These are phyloP conservation scores for Coniochaeta sp. DNA, from an alignment of 2,329 filamentous ascomycete species.

Conservation along the genomic window DNA sequence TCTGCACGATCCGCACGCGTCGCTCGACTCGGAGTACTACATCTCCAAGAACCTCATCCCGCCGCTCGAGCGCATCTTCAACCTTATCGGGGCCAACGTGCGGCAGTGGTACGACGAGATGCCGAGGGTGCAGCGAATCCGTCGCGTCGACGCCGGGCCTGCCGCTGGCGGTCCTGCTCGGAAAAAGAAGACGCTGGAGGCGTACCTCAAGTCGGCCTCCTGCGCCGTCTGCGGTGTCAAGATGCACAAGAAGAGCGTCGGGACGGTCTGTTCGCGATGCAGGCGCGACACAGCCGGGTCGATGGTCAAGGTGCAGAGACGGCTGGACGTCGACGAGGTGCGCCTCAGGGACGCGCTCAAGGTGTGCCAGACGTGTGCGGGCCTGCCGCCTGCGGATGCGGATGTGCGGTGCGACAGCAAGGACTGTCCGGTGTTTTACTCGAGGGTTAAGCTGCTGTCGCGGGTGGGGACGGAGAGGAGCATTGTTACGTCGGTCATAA, in stretches of 20 bases:
- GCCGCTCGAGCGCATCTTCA: constrained; percentile 92
- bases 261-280: constrained; percentile 53
- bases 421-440: constrained; percentile 91
- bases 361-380: constrained; percentile 76
- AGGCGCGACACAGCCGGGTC: constrained; percentile 47
- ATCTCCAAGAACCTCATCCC: constrained; percentile 94
- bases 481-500: constrained; percentile 25
- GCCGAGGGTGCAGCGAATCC: constrained; percentile 79
- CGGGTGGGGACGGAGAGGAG: constrained; percentile 33
- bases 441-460: constrained; percentile 55
- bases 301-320: constrained; percentile 54
- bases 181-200: constrained; percentile 75
- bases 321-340: constrained; percentile 56
- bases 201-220: constrained; percentile 76
- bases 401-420: constrained; percentile 81
- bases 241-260: constrained; percentile 19
- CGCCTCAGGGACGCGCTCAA: constrained; percentile 56
- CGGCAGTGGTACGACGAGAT: constrained; percentile 92
- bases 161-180: constrained; percentile 3
- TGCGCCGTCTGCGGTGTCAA: constrained; percentile 71
- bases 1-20: constrained; percentile 66
- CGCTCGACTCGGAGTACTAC: constrained; percentile 93
- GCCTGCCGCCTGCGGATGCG: constrained; percentile 58
- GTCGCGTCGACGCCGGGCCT: constrained; percentile 42
- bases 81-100: constrained; percentile 88